A percentile compares a stretch with the other conserved stretches of the same genome.
Conservation (phyloP, 805 yeast species). For the Kodamaea restingae region DNA sequence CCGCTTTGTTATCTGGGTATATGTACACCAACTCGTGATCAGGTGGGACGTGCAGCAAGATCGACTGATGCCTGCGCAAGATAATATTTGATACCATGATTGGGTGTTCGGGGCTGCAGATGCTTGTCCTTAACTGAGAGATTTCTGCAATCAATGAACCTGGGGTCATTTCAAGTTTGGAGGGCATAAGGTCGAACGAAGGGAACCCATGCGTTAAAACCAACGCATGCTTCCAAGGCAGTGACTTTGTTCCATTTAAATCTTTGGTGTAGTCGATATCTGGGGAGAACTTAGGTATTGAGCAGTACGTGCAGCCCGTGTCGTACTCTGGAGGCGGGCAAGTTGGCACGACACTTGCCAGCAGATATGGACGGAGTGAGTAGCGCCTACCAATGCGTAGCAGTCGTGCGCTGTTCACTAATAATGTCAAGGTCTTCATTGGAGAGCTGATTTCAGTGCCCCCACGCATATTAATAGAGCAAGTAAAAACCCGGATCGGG, state of each 20-base stretch:
- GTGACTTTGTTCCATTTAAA: slow-evolving; percentile 44
- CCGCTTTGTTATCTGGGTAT: slow-evolving; percentile 51
- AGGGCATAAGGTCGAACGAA: slow-evolving; percentile 41
- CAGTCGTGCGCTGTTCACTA: too few species aligned
- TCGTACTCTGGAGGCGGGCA: slow-evolving; percentile 53
- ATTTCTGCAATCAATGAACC: slow-evolving; percentile 42
- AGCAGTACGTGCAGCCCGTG: slow-evolving; percentile 62
- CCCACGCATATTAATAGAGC: too few species aligned
- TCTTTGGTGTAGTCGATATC: slow-evolving; percentile 38
- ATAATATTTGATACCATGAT: slow-evolving; percentile 47
- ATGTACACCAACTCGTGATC: slow-evolving; percentile 34
- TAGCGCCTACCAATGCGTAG: too few species aligned
- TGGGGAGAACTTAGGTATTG: slow-evolving; percentile 33
- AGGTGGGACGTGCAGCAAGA: neutral
- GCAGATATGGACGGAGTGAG: neutral
- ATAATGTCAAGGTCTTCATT: too few species aligned
- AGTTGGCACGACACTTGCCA: slow-evolving; percentile 4
- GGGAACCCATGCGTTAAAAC: slow-evolving; percentile 43
- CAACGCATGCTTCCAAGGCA: slow-evolving; percentile 54
- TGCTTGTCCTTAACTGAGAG: slow-evolving; percentile 25
- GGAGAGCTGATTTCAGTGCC: too few species aligned
- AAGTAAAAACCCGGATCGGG: too few species aligned
- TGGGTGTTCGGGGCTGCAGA: slow-evolving; percentile 45
- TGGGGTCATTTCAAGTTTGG: slow-evolving; percentile 48
- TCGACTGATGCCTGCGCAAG: slow-evolving; percentile 14